phyloP scores from a whole-genome alignment of 768 basidiomycete genomes.

The Pleurotus citrinopileatus region DNA sequence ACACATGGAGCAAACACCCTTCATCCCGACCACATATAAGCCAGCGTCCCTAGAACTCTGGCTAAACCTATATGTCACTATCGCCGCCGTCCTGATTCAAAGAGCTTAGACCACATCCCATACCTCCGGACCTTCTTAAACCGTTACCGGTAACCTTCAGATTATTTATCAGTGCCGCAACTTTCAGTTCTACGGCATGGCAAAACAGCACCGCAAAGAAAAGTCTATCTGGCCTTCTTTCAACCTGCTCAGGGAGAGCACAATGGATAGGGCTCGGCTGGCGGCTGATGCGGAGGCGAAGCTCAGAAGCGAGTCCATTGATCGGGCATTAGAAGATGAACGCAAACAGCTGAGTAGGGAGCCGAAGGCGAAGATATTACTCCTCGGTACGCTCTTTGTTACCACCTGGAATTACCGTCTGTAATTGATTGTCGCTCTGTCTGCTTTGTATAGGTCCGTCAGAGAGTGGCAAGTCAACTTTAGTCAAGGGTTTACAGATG shows the following conservation, averaged over 20 bases:
- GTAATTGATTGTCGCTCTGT: no score
- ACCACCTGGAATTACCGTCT: no score
- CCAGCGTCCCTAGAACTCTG: neutral
- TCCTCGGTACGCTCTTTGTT: slow-evolving; percentile 54
- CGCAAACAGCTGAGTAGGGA: slow-evolving; percentile 36
- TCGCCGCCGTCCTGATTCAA: no score
- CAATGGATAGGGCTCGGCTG: slow-evolving; percentile 37
- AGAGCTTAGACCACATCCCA: no score
- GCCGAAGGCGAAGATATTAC: slow-evolving; percentile 45
- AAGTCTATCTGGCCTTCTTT: slow-evolving; percentile 7
- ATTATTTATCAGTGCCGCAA: no score
- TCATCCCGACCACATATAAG: neutral
- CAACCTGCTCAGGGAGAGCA: slow-evolving; percentile 31
- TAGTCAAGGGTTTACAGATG: slow-evolving; percentile 65
- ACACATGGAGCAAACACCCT: neutral
- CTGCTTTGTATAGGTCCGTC: slow-evolving; percentile 48
- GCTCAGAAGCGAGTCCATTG: slow-evolving; percentile 51
- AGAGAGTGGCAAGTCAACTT: slow-evolving; percentile 67
- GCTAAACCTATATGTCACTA: no score
- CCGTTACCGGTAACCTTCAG: no score
- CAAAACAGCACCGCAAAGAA: slow-evolving; percentile 4
- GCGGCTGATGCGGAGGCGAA: slow-evolving; percentile 48
- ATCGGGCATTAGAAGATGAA: slow-evolving; percentile 46
- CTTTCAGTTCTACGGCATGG: neutral
- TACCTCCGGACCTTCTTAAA: no score